Evolutionary conservation across 2,329 filamentous ascomycete species (phyloP), one percentile per base, ranked within the genome.

Genomic region (Colletotrichum musae): DNA sequence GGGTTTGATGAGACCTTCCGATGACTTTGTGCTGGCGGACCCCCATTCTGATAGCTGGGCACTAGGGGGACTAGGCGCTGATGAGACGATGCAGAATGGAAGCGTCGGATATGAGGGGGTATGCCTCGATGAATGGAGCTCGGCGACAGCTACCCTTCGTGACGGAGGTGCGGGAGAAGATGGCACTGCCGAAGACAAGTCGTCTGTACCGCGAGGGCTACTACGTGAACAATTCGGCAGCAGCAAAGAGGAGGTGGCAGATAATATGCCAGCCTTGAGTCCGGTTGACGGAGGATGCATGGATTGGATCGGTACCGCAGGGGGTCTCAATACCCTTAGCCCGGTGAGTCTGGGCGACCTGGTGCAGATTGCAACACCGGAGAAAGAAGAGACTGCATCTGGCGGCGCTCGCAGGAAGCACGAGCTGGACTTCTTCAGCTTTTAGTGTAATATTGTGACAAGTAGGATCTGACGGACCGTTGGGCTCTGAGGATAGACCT

Each of bases 381-480:
- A 75, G 32, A 79, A 78, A 72, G 60, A 70, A n/a, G 71, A 26
- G 9, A 21, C 41, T 50, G 61, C 54, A 48, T 60, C 59, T 21
- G n/a, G 52, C 26, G 63, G 67, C 2, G 71, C 61, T 21, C 72
- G 64, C 16, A 77, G 79, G 69, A 81, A 81, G 58, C 77, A 79
- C 53, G 77, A 82, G 60, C 72, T 83, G 70, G 81, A 83, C 68
- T 83, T 82, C 72, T 80, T 83, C 56, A 79, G 76, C 63, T 78
- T 83, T 26, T 70, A 43, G 57, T 15, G 18, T 18, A 21, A 43
- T 43, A 6, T 6, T 43, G 41, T 12, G 16, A 15, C 15, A n/a
- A n/a, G 13, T n/a, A 43, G 15, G 5, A 12, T 43, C 41, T 43
- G 41, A 43, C 41, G 6, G 16, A 43, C 13, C 41, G 32, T 36